Conservation (phyloP, 2,329 filamentous ascomycete species). For the Diaporthe ampelina region DNA sequence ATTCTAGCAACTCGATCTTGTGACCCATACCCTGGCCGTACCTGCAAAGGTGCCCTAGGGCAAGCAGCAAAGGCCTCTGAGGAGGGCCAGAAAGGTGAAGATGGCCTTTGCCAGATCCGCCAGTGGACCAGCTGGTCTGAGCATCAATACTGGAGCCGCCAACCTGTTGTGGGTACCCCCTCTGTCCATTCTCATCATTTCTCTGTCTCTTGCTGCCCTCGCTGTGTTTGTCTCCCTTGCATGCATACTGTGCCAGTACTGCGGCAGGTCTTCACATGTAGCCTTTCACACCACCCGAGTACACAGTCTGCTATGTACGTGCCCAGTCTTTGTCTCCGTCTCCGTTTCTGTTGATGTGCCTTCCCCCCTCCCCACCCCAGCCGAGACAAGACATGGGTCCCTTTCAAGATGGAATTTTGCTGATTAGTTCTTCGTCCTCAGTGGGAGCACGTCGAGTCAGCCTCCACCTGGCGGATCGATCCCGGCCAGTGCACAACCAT, state of each 20-base stretch:
- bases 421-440: constrained; percentile 32
- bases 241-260: not conserved
- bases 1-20: not conserved
- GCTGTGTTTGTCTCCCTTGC: not conserved
- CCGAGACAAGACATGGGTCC: constrained; percentile 36
- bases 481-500: constrained; percentile 38
- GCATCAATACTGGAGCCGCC: constrained; percentile 74
- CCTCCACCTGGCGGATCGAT: constrained; percentile 49
- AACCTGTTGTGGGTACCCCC: constrained; percentile 65
- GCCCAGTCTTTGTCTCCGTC: not conserved
- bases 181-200: constrained; percentile 1
- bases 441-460: constrained; percentile 49
- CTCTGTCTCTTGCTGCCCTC: not conserved
- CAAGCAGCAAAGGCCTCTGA: not conserved
- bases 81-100: not conserved
- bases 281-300: not conserved
- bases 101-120: constrained; percentile 70
- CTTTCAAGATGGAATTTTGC: constrained; percentile 35
- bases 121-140: constrained; percentile 72
- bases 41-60: not conserved
- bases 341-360: not conserved
- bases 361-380: constrained; percentile 37
- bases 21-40: not conserved
- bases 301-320: constrained; percentile 1
- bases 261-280: not conserved